phyloP scores from a whole-genome alignment of 495 filamentous ascomycete genomes.

The Amphirosellinia nigrospora region DNA sequence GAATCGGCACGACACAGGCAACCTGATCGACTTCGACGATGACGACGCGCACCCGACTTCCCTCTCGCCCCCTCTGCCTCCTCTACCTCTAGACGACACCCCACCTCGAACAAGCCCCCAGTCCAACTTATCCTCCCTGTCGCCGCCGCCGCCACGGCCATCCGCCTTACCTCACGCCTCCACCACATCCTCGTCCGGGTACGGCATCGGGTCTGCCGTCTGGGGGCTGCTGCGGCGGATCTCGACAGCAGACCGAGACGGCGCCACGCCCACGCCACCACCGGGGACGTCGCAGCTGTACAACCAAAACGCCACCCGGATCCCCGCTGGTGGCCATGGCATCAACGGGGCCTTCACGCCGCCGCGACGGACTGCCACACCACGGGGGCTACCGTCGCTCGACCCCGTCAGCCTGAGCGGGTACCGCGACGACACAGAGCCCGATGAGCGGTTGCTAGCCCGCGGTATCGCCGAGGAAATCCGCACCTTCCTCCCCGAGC shows the following conservation, averaged over 20 bases:
- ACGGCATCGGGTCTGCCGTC: conserved; percentile 37
- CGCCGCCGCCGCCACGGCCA: conserved; percentile 28
- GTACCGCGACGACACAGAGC: conserved; percentile 46
- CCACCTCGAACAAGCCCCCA: conserved; percentile 22
- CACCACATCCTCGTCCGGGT: conserved; percentile 27
- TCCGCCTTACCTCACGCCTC: conserved; percentile 19
- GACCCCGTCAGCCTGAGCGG: conserved; percentile 52
- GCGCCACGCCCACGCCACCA: conserved; percentile 22
- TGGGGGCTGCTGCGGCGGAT: conserved; percentile 42
- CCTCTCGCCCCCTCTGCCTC: conserved; percentile 1
- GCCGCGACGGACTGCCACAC: conserved; percentile 44
- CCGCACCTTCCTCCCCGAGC: conserved; percentile 81
- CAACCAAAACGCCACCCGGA: conserved; percentile 21
- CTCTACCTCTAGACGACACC: conserved; percentile 12
- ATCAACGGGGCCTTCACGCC: conserved; percentile 50
- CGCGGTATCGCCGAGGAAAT: conserved; percentile 89
- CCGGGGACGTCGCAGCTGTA: conserved; percentile 35
- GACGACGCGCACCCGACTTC: conserved; percentile 18
- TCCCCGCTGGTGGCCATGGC: conserved; percentile 34
- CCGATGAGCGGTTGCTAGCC: conserved; percentile 62
- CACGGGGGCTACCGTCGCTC: conserved; percentile 50
- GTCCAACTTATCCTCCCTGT: conserved; percentile 21
- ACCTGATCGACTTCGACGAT: conserved; percentile 27
- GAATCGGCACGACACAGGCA: conserved; percentile 19
- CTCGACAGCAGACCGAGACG: conserved; percentile 37